Evolutionary conservation across 2,329 filamentous ascomycete genomes (phyloP).

Genomic region (Delphinella strobiligena): DNA sequence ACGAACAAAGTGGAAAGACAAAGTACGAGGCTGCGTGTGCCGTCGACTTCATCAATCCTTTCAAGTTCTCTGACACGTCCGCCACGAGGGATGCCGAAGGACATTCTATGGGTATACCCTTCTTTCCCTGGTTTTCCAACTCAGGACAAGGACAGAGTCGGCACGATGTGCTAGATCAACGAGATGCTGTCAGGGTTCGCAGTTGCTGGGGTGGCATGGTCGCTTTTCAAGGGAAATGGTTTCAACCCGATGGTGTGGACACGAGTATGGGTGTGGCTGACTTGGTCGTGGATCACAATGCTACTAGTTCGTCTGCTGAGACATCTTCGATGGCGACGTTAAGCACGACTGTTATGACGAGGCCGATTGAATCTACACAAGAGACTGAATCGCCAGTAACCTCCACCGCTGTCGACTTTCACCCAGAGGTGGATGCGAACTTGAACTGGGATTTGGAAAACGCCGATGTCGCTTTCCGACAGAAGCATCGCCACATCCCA

Average conservation of each 20-base stretch:
- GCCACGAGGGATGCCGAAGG: conserved; percentile 57
- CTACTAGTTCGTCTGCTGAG: not conserved
- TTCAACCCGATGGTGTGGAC: conserved; percentile 28
- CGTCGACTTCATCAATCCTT: conserved; percentile 56
- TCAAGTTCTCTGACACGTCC: conserved; percentile 63
- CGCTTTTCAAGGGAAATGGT: conserved; percentile 49
- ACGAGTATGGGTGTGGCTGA: not conserved
- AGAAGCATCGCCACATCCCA: not conserved
- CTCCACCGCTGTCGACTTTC: not conserved
- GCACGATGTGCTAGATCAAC: conserved; percentile 48
- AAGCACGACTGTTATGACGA: not conserved
- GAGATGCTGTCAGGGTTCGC: conserved; percentile 54
- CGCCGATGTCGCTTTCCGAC: not conserved
- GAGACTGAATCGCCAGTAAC: too few relatives aligned
- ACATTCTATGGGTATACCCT: conserved; percentile 48
- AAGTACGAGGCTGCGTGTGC: conserved; percentile 58
- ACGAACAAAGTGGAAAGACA: conserved; percentile 34
- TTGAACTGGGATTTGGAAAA: not conserved
- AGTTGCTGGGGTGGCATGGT: conserved; percentile 73
- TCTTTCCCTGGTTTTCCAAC: conserved; percentile 55
- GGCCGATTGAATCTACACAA: not conserved
- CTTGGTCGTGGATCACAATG: not conserved
- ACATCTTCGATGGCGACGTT: not conserved
- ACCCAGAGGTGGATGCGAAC: not conserved
- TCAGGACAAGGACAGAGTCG: conserved; percentile 41